These are phyloP conservation scores for Xerocomellus chrysenteron DNA, from an alignment of 768 basidiomycete species.

Conservation along the genomic window DNA sequence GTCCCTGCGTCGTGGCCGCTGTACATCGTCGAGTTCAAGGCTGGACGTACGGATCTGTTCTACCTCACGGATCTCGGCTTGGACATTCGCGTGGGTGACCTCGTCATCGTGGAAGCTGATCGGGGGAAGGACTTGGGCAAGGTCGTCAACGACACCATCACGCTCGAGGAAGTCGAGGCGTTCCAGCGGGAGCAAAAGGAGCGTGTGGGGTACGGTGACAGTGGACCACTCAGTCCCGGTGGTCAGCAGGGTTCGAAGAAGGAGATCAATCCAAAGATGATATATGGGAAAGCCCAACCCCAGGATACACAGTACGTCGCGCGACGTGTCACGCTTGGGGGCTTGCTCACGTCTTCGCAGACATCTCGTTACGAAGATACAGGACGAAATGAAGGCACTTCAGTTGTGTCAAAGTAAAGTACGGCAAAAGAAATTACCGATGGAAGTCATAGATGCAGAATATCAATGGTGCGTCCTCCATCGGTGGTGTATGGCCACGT, in stretches of 20 bases:
- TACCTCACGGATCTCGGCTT: constrained; percentile 73
- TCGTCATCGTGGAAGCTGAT: constrained; percentile 97
- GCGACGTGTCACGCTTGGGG: background rate
- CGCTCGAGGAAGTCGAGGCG: constrained; percentile 84
- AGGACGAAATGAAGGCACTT: constrained; percentile 91
- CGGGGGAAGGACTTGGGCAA: constrained; percentile 91
- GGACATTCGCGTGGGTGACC: constrained; percentile 77
- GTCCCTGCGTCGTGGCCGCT: constrained; percentile 87
- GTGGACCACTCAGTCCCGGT: constrained; percentile 52
- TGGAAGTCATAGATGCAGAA: constrained; percentile 98
- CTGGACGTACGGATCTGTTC: constrained; percentile 92
- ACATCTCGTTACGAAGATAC: constrained; percentile 74
- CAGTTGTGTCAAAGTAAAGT: constrained; percentile 92
- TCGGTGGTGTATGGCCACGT: background rate
- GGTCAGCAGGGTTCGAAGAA: constrained; percentile 59
- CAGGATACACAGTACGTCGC: constrained; percentile 74
- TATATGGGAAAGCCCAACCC: constrained; percentile 81
- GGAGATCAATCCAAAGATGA: constrained; percentile 96
- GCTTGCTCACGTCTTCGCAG: constrained; percentile 37
- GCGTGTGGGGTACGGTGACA: constrained; percentile 41
- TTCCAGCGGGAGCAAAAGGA: constrained; percentile 83
- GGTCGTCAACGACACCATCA: constrained; percentile 88
- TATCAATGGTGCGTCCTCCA: constrained; percentile 81
- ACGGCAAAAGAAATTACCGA: constrained; percentile 89
- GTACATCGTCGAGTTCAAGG: constrained; percentile 97